A percentile compares a stretch with the other conserved stretches of the same genome.
These are phyloP conservation scores for Blastomyces gilchristii DNA, from an alignment of 2,329 filamentous ascomycete species.

Conservation along the genomic window DNA sequence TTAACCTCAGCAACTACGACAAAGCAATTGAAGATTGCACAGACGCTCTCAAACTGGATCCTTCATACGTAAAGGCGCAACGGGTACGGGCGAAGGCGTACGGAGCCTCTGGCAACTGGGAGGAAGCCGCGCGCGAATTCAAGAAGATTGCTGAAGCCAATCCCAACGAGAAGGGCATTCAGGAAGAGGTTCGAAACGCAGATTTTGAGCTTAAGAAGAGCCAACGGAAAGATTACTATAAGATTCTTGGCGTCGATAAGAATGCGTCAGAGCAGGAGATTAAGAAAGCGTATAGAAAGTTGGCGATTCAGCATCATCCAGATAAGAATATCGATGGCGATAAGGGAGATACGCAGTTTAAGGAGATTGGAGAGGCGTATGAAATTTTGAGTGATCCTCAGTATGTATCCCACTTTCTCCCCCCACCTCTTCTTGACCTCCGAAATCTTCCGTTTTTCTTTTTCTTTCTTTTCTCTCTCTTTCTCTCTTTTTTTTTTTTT, in stretches of 20 bases:
- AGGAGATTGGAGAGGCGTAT: constrained; percentile 95
- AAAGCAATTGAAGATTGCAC: constrained; percentile 79
- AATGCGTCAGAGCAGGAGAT: constrained; percentile 74
- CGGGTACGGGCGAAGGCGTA: constrained; percentile 90
- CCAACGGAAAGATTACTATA: constrained; percentile 96
- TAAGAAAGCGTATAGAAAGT: constrained; percentile 93
- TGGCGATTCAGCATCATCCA: constrained; percentile 88
- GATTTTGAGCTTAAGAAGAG: constrained; percentile 97
- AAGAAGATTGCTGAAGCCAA: constrained; percentile 77
- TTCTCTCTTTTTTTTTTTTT: constrained; percentile 11
- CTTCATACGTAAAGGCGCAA: constrained; percentile 76
- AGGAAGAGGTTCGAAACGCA: constrained; percentile 76
- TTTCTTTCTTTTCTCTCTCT: background rate
- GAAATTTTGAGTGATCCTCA: constrained; percentile 89
- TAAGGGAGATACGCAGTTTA: constrained; percentile 76
- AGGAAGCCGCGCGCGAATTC: constrained; percentile 79
- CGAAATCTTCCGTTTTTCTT: constrained; percentile 2
- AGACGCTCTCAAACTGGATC: constrained; percentile 69
- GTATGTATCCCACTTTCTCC: constrained; percentile 44
- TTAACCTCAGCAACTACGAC: constrained; percentile 69
- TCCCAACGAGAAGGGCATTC: constrained; percentile 67
- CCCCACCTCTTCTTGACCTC: background rate
- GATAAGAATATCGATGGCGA: constrained; percentile 89
- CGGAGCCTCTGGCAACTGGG: constrained; percentile 79
- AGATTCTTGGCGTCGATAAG: constrained; percentile 83